Base-by-base conservation (phyloP, 257 asterid genomes). In the Penstemon barbatus region DNA sequence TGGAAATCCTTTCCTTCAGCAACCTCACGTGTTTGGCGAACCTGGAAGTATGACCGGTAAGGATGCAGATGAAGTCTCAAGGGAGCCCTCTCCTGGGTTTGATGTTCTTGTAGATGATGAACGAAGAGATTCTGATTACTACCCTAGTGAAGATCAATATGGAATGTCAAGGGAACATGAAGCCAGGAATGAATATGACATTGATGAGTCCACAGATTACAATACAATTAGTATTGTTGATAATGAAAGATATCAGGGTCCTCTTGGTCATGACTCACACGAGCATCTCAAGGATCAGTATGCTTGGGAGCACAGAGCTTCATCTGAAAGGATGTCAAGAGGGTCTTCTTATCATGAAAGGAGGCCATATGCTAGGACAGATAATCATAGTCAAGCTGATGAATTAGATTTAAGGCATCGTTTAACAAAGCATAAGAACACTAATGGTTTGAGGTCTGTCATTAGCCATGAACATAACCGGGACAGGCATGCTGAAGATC, bases 1-100 rank as follows among this genome's bases (percentile, higher is more conserved):
- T 15, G 84, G 85, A 58, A 68, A 75, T 56, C 79, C 65, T 53
- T 77, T 51, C 55, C 63, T 74, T 58, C 83, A 81, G 78, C 83
- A 72, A 57, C 61, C 79, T 54, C 75, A 75, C 57, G 69, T 48
- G 50, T 70, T 82, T 63, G 84, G 74, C 5, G 87, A 80, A 56
- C 83, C 74, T 60, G 84, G 76, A 65, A 67, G 74, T 77, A 52
- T 78, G 80, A 71, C 72, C 75, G 53, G 74, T 67, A 85, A 74
- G 81, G 87, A 82, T 12, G 73, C 75, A n/a, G 90, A 78, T 8
- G 96, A 87, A 75, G 71, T 82, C 67, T 91, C 98, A 12, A 87
- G 95, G 82, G 98, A 91, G 69, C 92, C 89, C 57, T 91, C 98
- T 50, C 98, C 98, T 70, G 98, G 95, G 58, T 89, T 91, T 68